Evolutionary conservation across 768 basidiomycete species (phyloP).

Genomic region (Termitomyces sp.): DNA sequence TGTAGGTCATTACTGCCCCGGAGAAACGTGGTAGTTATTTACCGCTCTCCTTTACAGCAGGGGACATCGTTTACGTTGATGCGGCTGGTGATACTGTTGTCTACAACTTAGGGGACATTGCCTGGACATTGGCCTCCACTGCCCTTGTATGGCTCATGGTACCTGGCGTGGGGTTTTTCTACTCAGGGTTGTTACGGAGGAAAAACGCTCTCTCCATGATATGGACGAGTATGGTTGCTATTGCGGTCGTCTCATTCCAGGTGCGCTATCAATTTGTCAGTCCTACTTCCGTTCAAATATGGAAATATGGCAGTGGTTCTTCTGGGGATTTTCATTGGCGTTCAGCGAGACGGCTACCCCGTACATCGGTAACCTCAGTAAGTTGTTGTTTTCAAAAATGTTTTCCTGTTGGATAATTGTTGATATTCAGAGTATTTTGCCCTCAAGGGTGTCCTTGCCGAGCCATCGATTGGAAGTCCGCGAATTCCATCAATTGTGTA

Average conservation of each 20-base stretch:
- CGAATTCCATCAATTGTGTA: conserved; percentile 73
- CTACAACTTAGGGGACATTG: conserved; percentile 47
- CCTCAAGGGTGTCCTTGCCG: conserved; percentile 68
- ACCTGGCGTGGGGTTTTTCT: conserved; percentile 83
- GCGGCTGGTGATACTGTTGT: conserved; percentile 23
- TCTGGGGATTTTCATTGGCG: conserved; percentile 93
- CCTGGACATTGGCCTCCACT: conserved; percentile 60
- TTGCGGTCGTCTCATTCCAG: conserved; percentile 83
- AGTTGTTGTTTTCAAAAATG: conserved; percentile 18
- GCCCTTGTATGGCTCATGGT: conserved; percentile 87
- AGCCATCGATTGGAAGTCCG: conserved; percentile 66
- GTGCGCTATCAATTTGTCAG: conserved; percentile 29
- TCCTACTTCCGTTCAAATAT: conserved; percentile 1
- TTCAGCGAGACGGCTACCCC: conserved; percentile 70
- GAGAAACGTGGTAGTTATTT: no score
- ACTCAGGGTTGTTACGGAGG: conserved; percentile 83
- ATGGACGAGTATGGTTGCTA: conserved; percentile 67
- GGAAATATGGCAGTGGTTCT: no score
- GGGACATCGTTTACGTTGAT: conserved; percentile 21
- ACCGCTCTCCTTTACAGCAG: no score
- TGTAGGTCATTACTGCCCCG: no score
- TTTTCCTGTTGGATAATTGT: neutral
- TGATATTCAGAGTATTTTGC: conserved; percentile 64
- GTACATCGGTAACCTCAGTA: conserved; percentile 87
- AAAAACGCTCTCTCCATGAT: conserved; percentile 95